Conservation (phyloP, 1,284 basidiomycete species). For the Apiotrichum gracile region DNA sequence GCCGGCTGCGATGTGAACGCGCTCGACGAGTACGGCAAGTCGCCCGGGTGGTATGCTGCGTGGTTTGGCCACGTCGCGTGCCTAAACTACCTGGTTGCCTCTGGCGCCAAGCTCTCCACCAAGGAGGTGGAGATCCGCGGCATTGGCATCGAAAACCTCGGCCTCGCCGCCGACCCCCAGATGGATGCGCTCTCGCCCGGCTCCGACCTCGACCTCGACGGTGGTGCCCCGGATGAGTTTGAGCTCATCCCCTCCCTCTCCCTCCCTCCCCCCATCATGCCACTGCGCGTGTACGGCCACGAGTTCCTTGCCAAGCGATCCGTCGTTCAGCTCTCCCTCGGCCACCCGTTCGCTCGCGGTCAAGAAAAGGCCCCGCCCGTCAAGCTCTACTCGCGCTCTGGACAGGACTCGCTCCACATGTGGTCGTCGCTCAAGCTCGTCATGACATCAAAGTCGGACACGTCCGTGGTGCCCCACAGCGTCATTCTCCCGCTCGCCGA, state of each 20-base stretch:
- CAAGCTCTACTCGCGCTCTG: constrained; percentile 53
- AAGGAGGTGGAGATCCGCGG: constrained; percentile 28
- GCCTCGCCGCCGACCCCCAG: constrained; percentile 42
- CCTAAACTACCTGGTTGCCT: constrained; percentile 65
- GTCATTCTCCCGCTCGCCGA: constrained; percentile 78
- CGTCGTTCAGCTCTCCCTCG: constrained; percentile 81
- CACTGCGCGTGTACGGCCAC: constrained; percentile 50
- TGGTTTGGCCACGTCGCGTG: constrained; percentile 92
- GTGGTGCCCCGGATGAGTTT: constrained; percentile 44
- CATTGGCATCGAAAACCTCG: constrained; percentile 42
- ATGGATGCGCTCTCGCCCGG: constrained; percentile 45
- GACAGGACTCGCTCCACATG: constrained; percentile 45
- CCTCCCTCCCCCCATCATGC: constrained; percentile 96
- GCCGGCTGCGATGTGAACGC: constrained; percentile 70
- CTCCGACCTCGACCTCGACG: constrained; percentile 60
- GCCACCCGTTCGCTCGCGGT: constrained; percentile 55
- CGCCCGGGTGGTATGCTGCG: constrained; percentile 88
- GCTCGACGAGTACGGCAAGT: constrained; percentile 78
- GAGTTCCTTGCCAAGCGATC: constrained; percentile 71
- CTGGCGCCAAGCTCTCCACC: constrained; percentile 44
- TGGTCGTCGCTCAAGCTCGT: constrained; percentile 84
- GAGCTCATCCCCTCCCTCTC: constrained; percentile 91
- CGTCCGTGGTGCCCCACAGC: constrained; percentile 77
- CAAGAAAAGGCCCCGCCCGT: constrained; percentile 38
- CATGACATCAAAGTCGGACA: constrained; percentile 74